These are phyloP conservation scores for Chloranthus sessilifolius DNA, from an alignment of 164 flowering plant genomes.

Conservation along the genomic window DNA sequence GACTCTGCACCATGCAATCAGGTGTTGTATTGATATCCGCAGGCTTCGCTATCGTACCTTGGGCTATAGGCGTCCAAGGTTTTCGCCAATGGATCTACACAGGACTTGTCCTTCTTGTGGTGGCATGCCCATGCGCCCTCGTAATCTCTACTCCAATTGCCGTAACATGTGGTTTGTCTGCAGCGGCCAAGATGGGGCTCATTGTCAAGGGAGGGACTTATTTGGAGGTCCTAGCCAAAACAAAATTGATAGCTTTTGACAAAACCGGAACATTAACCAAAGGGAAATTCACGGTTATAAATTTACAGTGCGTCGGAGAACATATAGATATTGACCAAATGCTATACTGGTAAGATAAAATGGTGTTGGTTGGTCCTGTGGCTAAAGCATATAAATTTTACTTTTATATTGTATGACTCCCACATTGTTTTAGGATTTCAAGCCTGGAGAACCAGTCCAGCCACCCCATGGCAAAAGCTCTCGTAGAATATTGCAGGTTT, in stretches of 20 bases:
- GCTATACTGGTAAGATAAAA: background rate
- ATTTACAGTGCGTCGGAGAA: background rate
- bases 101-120: slow-evolving; percentile 1
- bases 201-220: slow-evolving; percentile 5
- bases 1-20: background rate
- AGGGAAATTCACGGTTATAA: slow-evolving; percentile 2
- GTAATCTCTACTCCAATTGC: slow-evolving; percentile 6
- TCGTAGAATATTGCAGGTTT: background rate
- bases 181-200: slow-evolving; percentile 1
- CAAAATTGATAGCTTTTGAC: slow-evolving; percentile 4
- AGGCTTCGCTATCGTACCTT: background rate
- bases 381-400: background rate
- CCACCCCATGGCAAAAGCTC: slow-evolving; percentile 1
- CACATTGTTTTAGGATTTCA: background rate
- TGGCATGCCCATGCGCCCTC: slow-evolving; percentile 7
- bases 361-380: background rate
- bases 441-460: background rate
- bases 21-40: slow-evolving; percentile 1
- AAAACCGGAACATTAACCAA: slow-evolving; percentile 6
- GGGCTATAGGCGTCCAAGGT: background rate
- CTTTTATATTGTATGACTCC: background rate
- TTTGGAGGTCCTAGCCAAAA: background rate
- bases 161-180: background rate
- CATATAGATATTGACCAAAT: background rate
- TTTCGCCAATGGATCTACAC: background rate